Conservation (phyloP, 495 filamentous ascomycete species). For the Penicillium fimorum region DNA sequence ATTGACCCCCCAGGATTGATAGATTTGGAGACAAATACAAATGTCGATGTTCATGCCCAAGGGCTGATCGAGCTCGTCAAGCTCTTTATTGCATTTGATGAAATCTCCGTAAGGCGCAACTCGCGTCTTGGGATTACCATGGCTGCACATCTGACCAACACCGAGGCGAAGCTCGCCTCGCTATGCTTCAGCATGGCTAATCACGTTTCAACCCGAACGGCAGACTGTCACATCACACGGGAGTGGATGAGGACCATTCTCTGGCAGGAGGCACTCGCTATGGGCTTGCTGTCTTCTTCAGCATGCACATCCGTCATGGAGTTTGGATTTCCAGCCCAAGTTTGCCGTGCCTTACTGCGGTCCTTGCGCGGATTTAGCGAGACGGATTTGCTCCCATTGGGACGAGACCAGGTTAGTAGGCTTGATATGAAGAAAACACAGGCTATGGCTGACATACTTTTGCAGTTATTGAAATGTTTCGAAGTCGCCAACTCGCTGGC, state of each 20-base stretch:
- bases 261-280: constrained; percentile 65
- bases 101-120: constrained; percentile 16
- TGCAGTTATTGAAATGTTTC: constrained; percentile 35
- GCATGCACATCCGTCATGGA: constrained; percentile 59
- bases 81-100: constrained; percentile 31
- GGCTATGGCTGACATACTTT: no score
- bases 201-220: constrained; percentile 22
- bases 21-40: not conserved
- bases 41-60: constrained; percentile 21
- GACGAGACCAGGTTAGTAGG: constrained; percentile 32
- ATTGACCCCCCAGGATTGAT: constrained; percentile 13
- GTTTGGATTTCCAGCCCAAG: constrained; percentile 67
- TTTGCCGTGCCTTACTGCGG: constrained; percentile 65
- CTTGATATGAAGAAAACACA: not conserved
- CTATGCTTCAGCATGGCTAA: constrained; percentile 15
- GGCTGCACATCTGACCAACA: constrained; percentile 15
- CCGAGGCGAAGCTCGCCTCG: constrained; percentile 22
- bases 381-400: constrained; percentile 31
- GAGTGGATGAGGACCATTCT: constrained; percentile 75
- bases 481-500: constrained; percentile 37
- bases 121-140: not conserved
- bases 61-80: constrained; percentile 30
- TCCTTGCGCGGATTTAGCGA: constrained; percentile 26
- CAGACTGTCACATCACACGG: constrained; percentile 33
- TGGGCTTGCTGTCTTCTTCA: constrained; percentile 52